These are phyloP conservation scores for Coemansia sp. DNA, from an alignment of 192 early-diverging fungal species.

Conservation along the genomic window DNA sequence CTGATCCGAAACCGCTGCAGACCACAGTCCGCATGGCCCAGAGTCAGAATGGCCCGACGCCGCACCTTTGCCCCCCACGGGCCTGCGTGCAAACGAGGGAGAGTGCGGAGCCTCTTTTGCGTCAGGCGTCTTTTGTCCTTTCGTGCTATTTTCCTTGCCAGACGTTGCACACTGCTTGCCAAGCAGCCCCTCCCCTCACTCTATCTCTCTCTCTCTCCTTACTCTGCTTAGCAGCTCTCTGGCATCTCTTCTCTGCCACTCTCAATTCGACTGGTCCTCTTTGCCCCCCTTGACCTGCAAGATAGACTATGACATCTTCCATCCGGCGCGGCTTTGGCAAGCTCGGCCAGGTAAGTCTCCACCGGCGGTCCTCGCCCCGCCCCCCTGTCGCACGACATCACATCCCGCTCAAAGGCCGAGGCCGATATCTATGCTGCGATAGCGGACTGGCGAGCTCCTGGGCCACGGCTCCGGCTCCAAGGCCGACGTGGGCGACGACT, in stretches of 20 bases:
- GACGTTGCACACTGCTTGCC: no score
- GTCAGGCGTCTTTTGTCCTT: no score
- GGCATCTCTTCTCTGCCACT: background rate
- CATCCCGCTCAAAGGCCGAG: background rate
- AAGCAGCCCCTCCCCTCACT: slow-evolving; percentile 8
- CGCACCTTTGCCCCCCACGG: no score
- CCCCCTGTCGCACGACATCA: background rate
- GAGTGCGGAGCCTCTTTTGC: no score
- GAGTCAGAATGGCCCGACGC: no score
- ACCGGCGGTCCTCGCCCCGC: background rate
- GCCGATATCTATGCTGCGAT: background rate
- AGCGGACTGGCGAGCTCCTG: slow-evolving; percentile 73
- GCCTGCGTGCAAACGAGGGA: no score
- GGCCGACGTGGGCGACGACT: slow-evolving; percentile 76
- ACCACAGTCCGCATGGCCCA: no score
- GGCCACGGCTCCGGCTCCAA: slow-evolving; percentile 54
- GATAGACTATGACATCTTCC: slow-evolving; percentile 4
- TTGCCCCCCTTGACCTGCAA: no score
- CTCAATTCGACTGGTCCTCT: background rate
- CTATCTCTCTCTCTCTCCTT: background rate
- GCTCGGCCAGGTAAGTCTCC: slow-evolving; percentile 55
- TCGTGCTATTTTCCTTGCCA: no score
- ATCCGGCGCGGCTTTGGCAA: slow-evolving; percentile 60
- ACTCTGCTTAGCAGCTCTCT: background rate
- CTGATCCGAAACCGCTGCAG: no score